Evolutionary conservation across 192 early-diverging fungal species (phyloP), one percentile per base, ranked within the genome.

Genomic region (Coemansia sp.): DNA sequence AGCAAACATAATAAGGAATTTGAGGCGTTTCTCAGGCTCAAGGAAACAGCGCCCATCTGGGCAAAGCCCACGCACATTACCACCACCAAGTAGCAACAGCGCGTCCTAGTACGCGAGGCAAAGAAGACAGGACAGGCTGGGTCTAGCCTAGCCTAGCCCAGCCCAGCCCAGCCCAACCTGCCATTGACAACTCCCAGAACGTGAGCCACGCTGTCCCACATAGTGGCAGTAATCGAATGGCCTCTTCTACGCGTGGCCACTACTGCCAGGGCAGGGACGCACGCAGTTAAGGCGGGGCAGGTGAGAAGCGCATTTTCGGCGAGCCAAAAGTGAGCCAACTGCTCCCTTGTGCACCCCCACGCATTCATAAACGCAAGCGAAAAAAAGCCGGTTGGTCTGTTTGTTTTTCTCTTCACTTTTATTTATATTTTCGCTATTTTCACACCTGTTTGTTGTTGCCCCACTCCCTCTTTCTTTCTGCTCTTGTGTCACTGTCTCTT

Each of bases 261-360:
- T 53, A 53, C 52, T 53, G 52, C 32, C 29, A 53, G 52, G 29
- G 52, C 17, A n/a, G 32, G 32, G 29, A 10, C 14, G 4, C 29
- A 17, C 52, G 52, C 52, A 53, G 52, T 53, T 53, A 53, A 53
- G 52, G 52, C 32, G 46, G 46, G 46, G 46, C 43, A 8, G 21
- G n/a, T 7, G 32, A 53, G 29, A 53, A 9, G 17, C 15, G 52
- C 32, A 19, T 53, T 53, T 53, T 53, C 32, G 52, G 52, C 18
- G 52, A 32, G 32, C 5, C 32, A 53, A 32, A 34, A 53, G 27
- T 35, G 29, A 53, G n/a, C 29, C 52, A 17, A 53, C 29, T 53
- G 27, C 52, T 53, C 52, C 8, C 14, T n/a, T 50, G 46, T 19
- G 46, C 15, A 50, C 21, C 46, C 14, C 38, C 46, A 29, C 46